These are phyloP conservation scores for Lentinula lateritia DNA, from an alignment of 768 basidiomycete genomes.

Conservation along the genomic window DNA sequence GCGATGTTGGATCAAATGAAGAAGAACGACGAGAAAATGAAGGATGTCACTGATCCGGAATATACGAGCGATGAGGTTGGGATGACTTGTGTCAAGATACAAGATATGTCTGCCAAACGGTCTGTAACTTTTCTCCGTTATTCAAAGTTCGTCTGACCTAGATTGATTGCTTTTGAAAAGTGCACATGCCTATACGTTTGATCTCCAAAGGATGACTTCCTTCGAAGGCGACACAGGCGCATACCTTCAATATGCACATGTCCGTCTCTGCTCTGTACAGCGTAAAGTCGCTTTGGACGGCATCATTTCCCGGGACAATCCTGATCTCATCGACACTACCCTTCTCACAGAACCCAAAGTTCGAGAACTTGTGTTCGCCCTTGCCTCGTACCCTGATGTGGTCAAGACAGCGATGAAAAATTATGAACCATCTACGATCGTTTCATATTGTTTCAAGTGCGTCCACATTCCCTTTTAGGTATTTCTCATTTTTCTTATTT, in stretches of 20 bases:
- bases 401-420: conserved; percentile 32
- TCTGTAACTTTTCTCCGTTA: neutral
- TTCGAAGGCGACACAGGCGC: conserved; percentile 46
- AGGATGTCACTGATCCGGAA: conserved; percentile 59
- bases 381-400: conserved; percentile 39
- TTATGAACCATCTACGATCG: conserved; percentile 36
- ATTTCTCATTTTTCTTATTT: neutral
- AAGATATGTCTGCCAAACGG: conserved; percentile 9
- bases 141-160: neutral
- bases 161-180: neutral
- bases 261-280: conserved; percentile 43
- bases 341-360: conserved; percentile 37
- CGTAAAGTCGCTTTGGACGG: conserved; percentile 35
- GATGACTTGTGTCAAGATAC: conserved; percentile 59
- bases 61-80: conserved; percentile 59
- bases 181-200: conserved; percentile 34
- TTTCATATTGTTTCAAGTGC: conserved; percentile 24
- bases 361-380: conserved; percentile 35
- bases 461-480: neutral
- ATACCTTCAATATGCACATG: conserved; percentile 51
- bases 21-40: conserved; percentile 67
- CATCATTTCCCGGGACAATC: conserved; percentile 16
- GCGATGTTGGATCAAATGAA: conserved; percentile 43
- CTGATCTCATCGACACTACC: conserved; percentile 25
- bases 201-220: conserved; percentile 41